Evolutionary conservation across 345 rosid genomes (phyloP), one percentile per base, ranked within the genome.

Genomic region (Crucihimalaya himalaica): DNA sequence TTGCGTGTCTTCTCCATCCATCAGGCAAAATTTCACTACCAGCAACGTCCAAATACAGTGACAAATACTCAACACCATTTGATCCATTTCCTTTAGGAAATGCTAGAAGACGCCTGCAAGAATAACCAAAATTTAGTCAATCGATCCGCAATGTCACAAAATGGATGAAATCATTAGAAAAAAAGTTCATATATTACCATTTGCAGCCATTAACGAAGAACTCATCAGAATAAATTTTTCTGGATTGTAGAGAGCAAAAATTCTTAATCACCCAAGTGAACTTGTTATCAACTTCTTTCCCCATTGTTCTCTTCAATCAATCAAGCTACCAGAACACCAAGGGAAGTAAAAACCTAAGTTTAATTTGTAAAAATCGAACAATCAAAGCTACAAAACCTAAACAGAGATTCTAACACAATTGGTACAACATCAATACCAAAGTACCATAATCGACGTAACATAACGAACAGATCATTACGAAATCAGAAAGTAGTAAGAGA

Each of bases 11-110:
- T 56, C 15, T 56, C 62, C 62, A 56, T 56, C 62, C 62, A 31
- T 8, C 25, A 56, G 62, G 25, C 15, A 31, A 56, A 56, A 31
- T 4, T 5, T 56, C 8, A 32, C 62, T 31, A 1, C 25, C 15
- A 31, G 25, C 8, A 56, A 56, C 62, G 23, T 1, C 40, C 6
- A 56, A 25, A 56, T 16, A 56, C 42, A 56, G 8, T 1, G 62
- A 56, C 4, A 56, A 32, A 8, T 9, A 0, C 23, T 56, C 8
- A 31, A 31, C 62, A 56, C 23, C 2, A 82, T 88, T 88, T 71
- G 89, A 93, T 43, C 23, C 2, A 82, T 88, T 88, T 71, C 90
- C 96, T 43, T 83, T 83, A 1, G 97, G 95, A 45, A 84, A 90
- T n/a, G 84, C 84, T 29, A 85, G 81, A 72, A 90, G 68, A 74